Evolutionary conservation across 2,329 filamentous ascomycete species (phyloP).

Genomic region (Coniochaeta sp.): DNA sequence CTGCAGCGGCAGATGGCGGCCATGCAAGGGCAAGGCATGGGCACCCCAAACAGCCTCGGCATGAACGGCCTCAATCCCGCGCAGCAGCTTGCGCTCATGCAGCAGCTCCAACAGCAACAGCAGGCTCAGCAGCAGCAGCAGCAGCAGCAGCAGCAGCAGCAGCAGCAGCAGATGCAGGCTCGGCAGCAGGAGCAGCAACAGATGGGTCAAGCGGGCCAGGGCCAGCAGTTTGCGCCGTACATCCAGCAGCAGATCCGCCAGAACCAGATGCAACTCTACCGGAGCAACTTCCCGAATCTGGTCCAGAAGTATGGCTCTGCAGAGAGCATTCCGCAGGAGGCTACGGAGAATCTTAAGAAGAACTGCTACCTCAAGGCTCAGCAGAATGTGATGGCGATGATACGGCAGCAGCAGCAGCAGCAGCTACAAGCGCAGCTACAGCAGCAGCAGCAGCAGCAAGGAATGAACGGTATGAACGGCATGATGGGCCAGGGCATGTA

Average conservation of each 20-base stretch:
- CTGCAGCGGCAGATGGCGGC: constrained; percentile 28
- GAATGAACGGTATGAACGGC: constrained; percentile 1
- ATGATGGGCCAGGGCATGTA: constrained; percentile 4
- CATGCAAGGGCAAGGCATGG: constrained; percentile 25
- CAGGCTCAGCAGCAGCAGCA: constrained; percentile 9
- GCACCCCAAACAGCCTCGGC: constrained; percentile 29
- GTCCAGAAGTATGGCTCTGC: constrained; percentile 1
- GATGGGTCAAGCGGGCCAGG: constrained; percentile 9
- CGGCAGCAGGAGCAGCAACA: constrained; percentile 14
- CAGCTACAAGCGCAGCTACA: constrained; percentile 11
- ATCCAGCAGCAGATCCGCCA: constrained; percentile 5
- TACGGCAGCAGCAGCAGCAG: constrained; percentile 16
- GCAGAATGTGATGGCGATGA: constrained; percentile 9
- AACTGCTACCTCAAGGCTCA: constrained; percentile 9
- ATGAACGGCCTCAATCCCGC: constrained; percentile 20
- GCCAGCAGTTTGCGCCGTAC: constrained; percentile 13
- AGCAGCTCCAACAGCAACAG: constrained; percentile 20
- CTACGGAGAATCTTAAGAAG: background rate
- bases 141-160: constrained; percentile 10
- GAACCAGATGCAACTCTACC: background rate
- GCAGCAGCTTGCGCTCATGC: constrained; percentile 26
- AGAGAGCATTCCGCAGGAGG: background rate
- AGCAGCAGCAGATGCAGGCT: constrained; percentile 10
- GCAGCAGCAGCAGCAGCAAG: constrained; percentile 8
- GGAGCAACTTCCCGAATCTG: constrained; percentile 5